A percentile compares a stretch with the other conserved stretches of the same genome.
These are phyloP conservation scores for Piper betle DNA, from an alignment of 164 flowering plant genomes.

Conservation along the genomic window DNA sequence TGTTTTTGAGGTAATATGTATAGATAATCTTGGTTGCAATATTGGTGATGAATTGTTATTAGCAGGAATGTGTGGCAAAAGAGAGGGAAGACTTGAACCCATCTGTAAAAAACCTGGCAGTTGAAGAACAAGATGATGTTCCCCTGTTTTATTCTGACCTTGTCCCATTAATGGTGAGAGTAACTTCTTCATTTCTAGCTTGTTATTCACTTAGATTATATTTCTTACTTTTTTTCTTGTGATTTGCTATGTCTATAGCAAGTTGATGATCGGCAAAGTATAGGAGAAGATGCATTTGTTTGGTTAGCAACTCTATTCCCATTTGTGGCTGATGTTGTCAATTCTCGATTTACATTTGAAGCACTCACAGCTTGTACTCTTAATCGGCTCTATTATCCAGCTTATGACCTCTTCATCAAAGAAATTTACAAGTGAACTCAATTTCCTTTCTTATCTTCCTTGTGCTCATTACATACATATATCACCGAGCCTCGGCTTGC, in stretches of 20 bases:
- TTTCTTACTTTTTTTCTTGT: neutral
- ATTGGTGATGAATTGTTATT: no score
- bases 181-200: neutral
- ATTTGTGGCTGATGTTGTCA: constrained; percentile 48
- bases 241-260: constrained; percentile 11
- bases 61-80: constrained; percentile 63
- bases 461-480: neutral
- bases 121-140: constrained; percentile 44
- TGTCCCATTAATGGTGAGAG: constrained; percentile 90
- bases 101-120: constrained; percentile 5
- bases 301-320: constrained; percentile 74
- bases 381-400: constrained; percentile 65
- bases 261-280: constrained; percentile 51
- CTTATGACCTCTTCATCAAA: constrained; percentile 55
- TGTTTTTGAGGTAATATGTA: no score
- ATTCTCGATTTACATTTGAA: constrained; percentile 79
- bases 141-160: constrained; percentile 85
- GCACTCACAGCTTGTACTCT: constrained; percentile 62
- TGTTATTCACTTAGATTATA: neutral
- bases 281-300: constrained; percentile 77
- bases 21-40: no score
- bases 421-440: constrained; percentile 52
- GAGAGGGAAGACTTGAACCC: constrained; percentile 53
- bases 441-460: neutral
- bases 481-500: no score